Evolutionary conservation across 1,284 basidiomycete genomes (phyloP), one percentile per base, ranked within the genome.

Genomic region (Mycena citricolor): DNA sequence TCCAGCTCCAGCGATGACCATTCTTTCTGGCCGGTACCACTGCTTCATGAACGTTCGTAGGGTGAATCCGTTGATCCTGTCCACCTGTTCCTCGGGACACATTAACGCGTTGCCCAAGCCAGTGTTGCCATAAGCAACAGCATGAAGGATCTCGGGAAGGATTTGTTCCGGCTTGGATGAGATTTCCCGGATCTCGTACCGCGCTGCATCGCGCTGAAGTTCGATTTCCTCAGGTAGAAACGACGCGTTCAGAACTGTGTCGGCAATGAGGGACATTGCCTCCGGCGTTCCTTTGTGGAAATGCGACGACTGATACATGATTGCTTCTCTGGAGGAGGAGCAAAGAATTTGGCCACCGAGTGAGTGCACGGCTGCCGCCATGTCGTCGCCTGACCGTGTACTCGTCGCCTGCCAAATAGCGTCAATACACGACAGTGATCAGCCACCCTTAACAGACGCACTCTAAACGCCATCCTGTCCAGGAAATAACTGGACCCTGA

Each of bases 261-360:
- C 94, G 24, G 94, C 81, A 49, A 99, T 90, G 52, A 99, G 77
- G 24, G 86, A 86, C 44, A 99, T 65, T 6, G 94, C 92, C 13
- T 84, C 74, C 5, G 86, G 81, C 1, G 94, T 89, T 32, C 84
- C 84, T 54, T 86, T 75, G 55, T 92, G 85, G 65, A 95, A 97
- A 60, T 97, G 89, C 34, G 92, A 91, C 13, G 95, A 94, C 68
- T 98, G 95, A 66, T 98, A 99, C 90, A 97, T 94, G 66, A 98
- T 93, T 26, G 92, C 84, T 65, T 99, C 95, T 34, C 95, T 77
- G 5, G 92, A 90, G 11, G 92, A 92, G 7, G 92, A 86, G 61
- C 90, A 94, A 64, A 90, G 78, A 48, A 98, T 92, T 67, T 97
- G 93, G 16, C 94, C 93, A 34, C 97, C 94, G 16, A 97, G 76